Conservation (phyloP, 2,329 filamentous ascomycete species). For the Fusarium mexicanum region DNA sequence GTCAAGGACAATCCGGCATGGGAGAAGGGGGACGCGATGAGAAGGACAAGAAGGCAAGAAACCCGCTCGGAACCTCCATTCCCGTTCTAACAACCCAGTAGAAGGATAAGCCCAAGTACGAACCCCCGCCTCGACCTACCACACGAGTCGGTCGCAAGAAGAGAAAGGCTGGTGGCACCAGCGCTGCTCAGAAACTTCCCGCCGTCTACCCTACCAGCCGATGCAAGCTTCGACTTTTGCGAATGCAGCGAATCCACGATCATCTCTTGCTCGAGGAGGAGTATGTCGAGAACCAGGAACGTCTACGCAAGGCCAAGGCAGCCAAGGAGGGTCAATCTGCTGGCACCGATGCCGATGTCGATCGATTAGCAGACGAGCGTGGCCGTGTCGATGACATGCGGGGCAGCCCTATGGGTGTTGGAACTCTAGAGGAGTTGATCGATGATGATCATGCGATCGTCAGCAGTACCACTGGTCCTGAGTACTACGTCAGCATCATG, state of each 20-base stretch:
- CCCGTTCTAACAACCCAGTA: slow-evolving; percentile 51
- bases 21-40: slow-evolving; percentile 84
- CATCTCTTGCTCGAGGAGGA: slow-evolving; percentile 97
- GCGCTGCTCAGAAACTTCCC: slow-evolving; percentile 93
- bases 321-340: slow-evolving; percentile 74
- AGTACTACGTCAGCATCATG: slow-evolving; percentile 99
- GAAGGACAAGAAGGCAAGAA: slow-evolving; percentile 89
- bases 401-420: slow-evolving; percentile 97
- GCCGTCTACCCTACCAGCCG: slow-evolving; percentile 93
- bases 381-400: slow-evolving; percentile 97
- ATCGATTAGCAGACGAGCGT: slow-evolving; percentile 93
- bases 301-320: slow-evolving; percentile 89
- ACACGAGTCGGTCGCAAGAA: slow-evolving; percentile 98
- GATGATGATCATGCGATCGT: slow-evolving; percentile 99
- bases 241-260: slow-evolving; percentile 99
- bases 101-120: slow-evolving; percentile 99
- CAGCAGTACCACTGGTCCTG: slow-evolving; percentile 94
- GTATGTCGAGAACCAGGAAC: slow-evolving; percentile 99
- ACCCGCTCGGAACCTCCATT: background rate
- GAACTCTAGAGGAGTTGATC: slow-evolving; percentile 97
- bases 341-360: slow-evolving; percentile 76
- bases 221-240: slow-evolving; percentile 95
- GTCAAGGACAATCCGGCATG: slow-evolving; percentile 88
- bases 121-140: slow-evolving; percentile 95
- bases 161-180: slow-evolving; percentile 93